Evolutionary conservation across 202 grass and related monocot species (phyloP), one percentile per base, ranked within the genome.

Genomic region (Carex sylvatica): DNA sequence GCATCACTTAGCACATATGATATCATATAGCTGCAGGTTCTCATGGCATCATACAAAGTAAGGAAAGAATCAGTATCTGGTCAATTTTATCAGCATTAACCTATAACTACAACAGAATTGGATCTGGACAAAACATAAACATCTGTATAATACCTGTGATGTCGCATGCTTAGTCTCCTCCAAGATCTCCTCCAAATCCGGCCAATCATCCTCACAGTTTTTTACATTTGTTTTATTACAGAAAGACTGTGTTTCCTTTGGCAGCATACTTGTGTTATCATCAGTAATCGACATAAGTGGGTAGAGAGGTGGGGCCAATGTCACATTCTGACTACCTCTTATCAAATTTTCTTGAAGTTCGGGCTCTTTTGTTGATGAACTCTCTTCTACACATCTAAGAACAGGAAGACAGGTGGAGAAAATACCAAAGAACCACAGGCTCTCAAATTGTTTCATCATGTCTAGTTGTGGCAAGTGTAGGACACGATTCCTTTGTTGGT

Each of bases 261-360:
- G 26, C 12, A 4, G 1, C 9, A 10, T 58, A 56, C 52, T 38
- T 13, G 74, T 20, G 18, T 6, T 67, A 82, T 68, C 61, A 66
- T 65, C 64, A 66, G 79, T 69, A 82, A 18, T 70, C 30, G 69
- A 52, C 35, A 82, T 82, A 53, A 82, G 42, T 31, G 80, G 46
- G 44, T 16, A 67, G 14, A 40, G 46, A 68, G 80, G 80, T 55
- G 63, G 63, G 14, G 44, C 63, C 40, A 82, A 70, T 26, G 10
- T 82, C 15, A 67, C 64, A 70, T 82, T 70, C 16, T 36, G 26
- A 77, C 52, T 36, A 69, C 30, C 28, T 53, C 46, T 67, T 53
- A 82, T 68, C 44, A 82, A 82, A 33, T 82, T 82, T 2, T 82
- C 26, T 19, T 65, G 61, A 19, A 82, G 24, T 30, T 55, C 80